These are phyloP conservation scores for Aspergillus sclerotialis DNA, from an alignment of 2,329 filamentous ascomycete species.

Conservation along the genomic window DNA sequence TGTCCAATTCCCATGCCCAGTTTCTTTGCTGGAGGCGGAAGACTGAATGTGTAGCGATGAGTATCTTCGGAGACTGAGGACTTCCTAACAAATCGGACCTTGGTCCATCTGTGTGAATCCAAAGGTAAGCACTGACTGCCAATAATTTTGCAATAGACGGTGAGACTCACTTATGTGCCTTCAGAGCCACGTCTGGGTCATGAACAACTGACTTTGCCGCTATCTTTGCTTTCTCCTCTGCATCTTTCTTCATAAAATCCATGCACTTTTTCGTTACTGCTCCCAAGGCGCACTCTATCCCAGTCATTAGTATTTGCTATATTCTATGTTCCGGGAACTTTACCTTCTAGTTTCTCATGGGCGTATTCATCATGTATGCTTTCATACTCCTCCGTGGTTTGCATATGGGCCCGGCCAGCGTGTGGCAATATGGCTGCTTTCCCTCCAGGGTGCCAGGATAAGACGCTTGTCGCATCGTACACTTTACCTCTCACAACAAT, in stretches of 20 bases:
- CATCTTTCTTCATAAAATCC: slow-evolving; percentile 41
- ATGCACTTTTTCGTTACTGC: slow-evolving; percentile 44
- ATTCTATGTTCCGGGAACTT: slow-evolving; percentile 33
- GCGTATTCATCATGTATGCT: slow-evolving; percentile 48
- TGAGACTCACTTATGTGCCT: slow-evolving; percentile 21
- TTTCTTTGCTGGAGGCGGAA: slow-evolving; percentile 29
- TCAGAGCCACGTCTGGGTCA: slow-evolving; percentile 29
- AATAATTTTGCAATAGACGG: no score
- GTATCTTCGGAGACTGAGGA: slow-evolving; percentile 37
- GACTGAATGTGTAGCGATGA: slow-evolving; percentile 7
- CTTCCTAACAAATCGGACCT: slow-evolving; percentile 37
- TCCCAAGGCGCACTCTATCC: slow-evolving; percentile 45
- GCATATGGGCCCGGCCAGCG: slow-evolving; percentile 44
- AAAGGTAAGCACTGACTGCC: no score
- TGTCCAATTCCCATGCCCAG: slow-evolving; percentile 47
- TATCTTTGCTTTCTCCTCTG: slow-evolving; percentile 35
- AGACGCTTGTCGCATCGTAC: slow-evolving; percentile 43
- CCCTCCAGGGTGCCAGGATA: slow-evolving; percentile 46
- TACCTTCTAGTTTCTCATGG: slow-evolving; percentile 42
- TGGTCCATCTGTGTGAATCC: slow-evolving; percentile 41
- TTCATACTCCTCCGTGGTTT: slow-evolving; percentile 45
- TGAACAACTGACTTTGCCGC: slow-evolving; percentile 29
- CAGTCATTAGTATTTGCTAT: slow-evolving; percentile 16
- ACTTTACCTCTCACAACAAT: slow-evolving; percentile 48
- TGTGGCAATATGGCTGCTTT: slow-evolving; percentile 43